Evolutionary conservation across 225 moss, liverwort and hornwort species (phyloP), one percentile per base, ranked within the genome.

Genomic region (Neckera pumila): DNA sequence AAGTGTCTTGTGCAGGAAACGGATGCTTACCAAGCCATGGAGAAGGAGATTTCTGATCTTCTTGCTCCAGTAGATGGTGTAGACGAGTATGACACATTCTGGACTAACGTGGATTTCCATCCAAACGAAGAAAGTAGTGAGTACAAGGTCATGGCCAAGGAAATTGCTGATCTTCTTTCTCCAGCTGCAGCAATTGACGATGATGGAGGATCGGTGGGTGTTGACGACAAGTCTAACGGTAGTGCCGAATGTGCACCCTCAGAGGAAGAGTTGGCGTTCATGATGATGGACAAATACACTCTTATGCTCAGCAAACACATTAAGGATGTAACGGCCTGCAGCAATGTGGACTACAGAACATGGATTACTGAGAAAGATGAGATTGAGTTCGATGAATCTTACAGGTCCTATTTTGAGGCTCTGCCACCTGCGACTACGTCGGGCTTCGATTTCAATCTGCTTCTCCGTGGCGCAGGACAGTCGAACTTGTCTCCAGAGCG

Each of bases 1-100:
- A 83, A 78, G 60, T 89, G 87, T 76, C 75, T 85, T 70, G 69
- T 89, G 36, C 93, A 92, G 85, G 70, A 88, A 69, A 89, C 87
- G 15, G 89, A 80, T 62, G 93, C 92, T 42, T 93, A 90, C 76
- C 92, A 88, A 78, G 92, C 92, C 58, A 93, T 93, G 90, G 90
- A 73, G 87, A 92, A 90, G 87, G 92, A 92, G 53, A 92, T 93
- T 76, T 83, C 89, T 25, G 87, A 82, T n/a, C 91, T 92, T 49
- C 89, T 93, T 75, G 89, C 88, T 54, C 86, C 90, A 31, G 83
- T 51, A 86, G 66, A 79, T 84, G 80, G 43, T 53, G 77, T 62
- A 51, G 90, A 90, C 69, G 76, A 62, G 59, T 66, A 89, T 81
- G 89, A 85, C 67, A 77, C 70, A 27, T 89, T 85, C 57, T 87